A percentile compares a stretch with the other conserved stretches of the same genome.
Evolutionary conservation across 805 yeast genomes (phyloP).

Genomic region (Teunomyces atbi): DNA sequence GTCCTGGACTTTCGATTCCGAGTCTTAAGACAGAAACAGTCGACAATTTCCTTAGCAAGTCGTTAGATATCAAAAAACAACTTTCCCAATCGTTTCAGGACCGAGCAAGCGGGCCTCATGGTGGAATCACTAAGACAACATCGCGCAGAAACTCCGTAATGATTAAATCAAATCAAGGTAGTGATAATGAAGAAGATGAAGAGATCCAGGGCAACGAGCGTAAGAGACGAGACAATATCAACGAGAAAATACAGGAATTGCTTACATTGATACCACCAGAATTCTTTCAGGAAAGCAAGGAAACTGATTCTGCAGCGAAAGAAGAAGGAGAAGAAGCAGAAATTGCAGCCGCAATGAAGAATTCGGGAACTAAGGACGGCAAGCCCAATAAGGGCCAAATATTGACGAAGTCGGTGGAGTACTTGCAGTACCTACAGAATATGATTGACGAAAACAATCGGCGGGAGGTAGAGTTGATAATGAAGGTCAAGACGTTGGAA

Average conservation of each 20-base stretch:
- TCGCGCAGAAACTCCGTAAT: constrained; percentile 34
- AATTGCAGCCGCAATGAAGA: constrained; percentile 30
- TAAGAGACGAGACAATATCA: constrained; percentile 42
- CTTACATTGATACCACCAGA: constrained; percentile 36
- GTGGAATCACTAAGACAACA: constrained; percentile 39
- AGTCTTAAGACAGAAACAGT: constrained; percentile 26
- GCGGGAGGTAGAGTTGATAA: constrained; percentile 69
- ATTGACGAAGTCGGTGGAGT: constrained; percentile 70
- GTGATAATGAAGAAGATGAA: constrained; percentile 20
- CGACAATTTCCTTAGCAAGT: constrained; percentile 26
- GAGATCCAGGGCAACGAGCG: constrained; percentile 39
- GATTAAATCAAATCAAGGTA: constrained; percentile 20
- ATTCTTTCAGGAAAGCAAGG: constrained; percentile 36
- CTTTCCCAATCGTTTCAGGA: constrained; percentile 37
- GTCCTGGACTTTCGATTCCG: constrained; percentile 21
- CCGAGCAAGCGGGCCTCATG: constrained; percentile 14
- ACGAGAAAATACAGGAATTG: constrained; percentile 45
- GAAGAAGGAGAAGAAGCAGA: constrained; percentile 18
- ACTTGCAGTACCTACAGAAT: constrained; percentile 63
- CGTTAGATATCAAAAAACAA: constrained; percentile 40
- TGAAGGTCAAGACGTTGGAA: constrained; percentile 57
- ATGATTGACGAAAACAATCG: constrained; percentile 76
- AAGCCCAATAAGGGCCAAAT: constrained; percentile 86
- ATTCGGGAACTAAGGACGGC: constrained; percentile 72
- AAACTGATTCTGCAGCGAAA: constrained; percentile 8